Conservation (phyloP, 208 protist species). For the Leishmania gerbilli region DNA sequence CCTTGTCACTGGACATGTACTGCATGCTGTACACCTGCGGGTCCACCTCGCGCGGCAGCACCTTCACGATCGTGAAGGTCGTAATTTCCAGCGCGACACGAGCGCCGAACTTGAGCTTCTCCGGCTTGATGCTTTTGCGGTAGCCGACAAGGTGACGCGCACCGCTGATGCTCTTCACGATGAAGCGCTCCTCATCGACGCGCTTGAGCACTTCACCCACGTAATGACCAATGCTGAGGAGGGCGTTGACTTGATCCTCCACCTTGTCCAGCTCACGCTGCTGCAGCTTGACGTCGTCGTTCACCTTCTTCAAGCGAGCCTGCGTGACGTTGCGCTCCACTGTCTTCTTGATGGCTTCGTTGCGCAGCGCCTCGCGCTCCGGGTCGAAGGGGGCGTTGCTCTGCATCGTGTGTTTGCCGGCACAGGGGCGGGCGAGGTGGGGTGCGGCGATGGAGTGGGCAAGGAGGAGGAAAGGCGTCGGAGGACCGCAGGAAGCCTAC, state of each 20-base stretch:
- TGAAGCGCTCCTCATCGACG: conserved; percentile 94
- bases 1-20: conserved; percentile 95
- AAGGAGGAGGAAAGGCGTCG: not conserved
- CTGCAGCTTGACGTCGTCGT: conserved; percentile 56
- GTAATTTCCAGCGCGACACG: conserved; percentile 99
- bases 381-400: conserved; percentile 49
- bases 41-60: conserved; percentile 98
- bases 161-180: conserved; percentile 99
- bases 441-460: no score
- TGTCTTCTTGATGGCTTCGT: conserved; percentile 64
- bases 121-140: conserved; percentile 94
- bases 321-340: conserved; percentile 59
- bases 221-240: conserved; percentile 99
- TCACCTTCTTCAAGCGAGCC: conserved; percentile 46
- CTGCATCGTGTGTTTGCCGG: conserved; percentile 43
- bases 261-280: conserved; percentile 95
- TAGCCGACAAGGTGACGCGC: conserved; percentile 99
- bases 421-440: not conserved
- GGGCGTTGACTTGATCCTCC: conserved; percentile 98
- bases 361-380: conserved; percentile 58
- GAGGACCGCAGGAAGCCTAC: not conserved
- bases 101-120: conserved; percentile 94
- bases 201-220: conserved; percentile 99
- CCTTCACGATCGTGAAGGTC: conserved; percentile 99
- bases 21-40: conserved; percentile 99